Percentiles rank a stretch among this genome's conserved stretches.
phyloP scores from a whole-genome alignment of 2,329 filamentous ascomycete species.

The Alternaria angustiovoidea region DNA sequence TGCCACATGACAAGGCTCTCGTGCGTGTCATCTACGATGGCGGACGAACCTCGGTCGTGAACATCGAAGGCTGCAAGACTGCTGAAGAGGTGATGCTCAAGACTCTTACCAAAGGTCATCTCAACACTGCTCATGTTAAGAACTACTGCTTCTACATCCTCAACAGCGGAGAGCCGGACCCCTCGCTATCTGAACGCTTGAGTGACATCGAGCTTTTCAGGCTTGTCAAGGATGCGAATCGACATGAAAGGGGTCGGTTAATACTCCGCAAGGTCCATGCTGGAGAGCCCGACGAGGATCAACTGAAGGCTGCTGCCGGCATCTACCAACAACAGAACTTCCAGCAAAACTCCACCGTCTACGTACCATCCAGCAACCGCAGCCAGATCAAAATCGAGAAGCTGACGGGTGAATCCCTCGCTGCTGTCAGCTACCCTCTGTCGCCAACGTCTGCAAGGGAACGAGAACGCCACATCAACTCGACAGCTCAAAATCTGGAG shows the following conservation, averaged over 20 bases:
- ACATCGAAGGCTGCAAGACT: constrained; percentile 88
- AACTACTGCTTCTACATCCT: constrained; percentile 98
- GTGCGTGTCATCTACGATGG: constrained; percentile 93
- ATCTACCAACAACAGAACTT: constrained; percentile 86
- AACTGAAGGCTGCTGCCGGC: constrained; percentile 84
- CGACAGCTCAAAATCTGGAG: constrained; percentile 59
- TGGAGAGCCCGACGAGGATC: constrained; percentile 85
- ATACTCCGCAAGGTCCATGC: constrained; percentile 93
- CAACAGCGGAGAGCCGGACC: constrained; percentile 83
- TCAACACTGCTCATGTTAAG: constrained; percentile 88
- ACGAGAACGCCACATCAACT: constrained; percentile 71
- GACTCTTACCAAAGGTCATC: constrained; percentile 84
- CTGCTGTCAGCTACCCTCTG: constrained; percentile 83
- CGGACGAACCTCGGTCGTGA: constrained; percentile 91
- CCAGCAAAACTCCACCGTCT: constrained; percentile 70
- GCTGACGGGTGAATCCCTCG: constrained; percentile 85
- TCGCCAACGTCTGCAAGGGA: constrained; percentile 77
- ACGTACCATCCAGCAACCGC: constrained; percentile 71
- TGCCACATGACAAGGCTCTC: constrained; percentile 85
- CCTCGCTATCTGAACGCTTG: constrained; percentile 80
- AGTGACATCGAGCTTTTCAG: constrained; percentile 88
- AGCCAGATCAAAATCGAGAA: constrained; percentile 90
- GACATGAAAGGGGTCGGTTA: constrained; percentile 86
- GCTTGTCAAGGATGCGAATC: constrained; percentile 84
- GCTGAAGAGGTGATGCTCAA: constrained; percentile 92